Evolutionary conservation across 1,284 basidiomycete species (phyloP).

Genomic region (Vanrija sp.): DNA sequence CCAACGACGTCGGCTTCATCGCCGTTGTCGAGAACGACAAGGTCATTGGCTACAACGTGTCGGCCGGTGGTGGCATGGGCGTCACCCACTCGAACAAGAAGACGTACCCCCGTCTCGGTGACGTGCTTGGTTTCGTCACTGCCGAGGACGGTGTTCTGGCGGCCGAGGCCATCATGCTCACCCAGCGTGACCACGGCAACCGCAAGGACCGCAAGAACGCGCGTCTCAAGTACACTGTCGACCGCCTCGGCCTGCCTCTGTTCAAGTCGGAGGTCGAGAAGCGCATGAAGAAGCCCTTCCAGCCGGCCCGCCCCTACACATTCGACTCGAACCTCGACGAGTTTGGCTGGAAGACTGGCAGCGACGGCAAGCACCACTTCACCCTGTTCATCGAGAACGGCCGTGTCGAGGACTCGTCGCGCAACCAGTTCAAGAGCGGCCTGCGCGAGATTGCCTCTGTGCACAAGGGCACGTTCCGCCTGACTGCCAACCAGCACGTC

Average conservation of each 20-base stretch:
- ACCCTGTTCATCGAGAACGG: conserved; percentile 97
- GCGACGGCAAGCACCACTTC: conserved; percentile 87
- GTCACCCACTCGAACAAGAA: conserved; percentile 99
- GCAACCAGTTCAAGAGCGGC: conserved; percentile 86
- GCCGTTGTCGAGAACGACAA: conserved; percentile 76
- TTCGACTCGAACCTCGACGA: conserved; percentile 91
- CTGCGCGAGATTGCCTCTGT: conserved; percentile 87
- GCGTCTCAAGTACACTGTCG: conserved; percentile 93
- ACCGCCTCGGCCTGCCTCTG: conserved; percentile 79
- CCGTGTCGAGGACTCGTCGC: conserved; percentile 88
- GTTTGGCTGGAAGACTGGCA: conserved; percentile 86
- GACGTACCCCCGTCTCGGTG: conserved; percentile 89
- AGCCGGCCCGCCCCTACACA: conserved; percentile 67
- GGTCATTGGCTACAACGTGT: conserved; percentile 83
- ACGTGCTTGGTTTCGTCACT: conserved; percentile 88
- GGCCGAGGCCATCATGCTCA: conserved; percentile 88
- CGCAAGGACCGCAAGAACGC: conserved; percentile 77
- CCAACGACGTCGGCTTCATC: conserved; percentile 94
- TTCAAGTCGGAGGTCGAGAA: conserved; percentile 91
- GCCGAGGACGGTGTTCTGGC: conserved; percentile 79
- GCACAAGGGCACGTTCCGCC: conserved; percentile 88
- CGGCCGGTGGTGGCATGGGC: conserved; percentile 95
- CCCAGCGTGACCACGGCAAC: conserved; percentile 94
- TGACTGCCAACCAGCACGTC: conserved; percentile 94
- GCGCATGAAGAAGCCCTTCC: conserved; percentile 74